phyloP scores from a whole-genome alignment of 768 basidiomycete genomes.

The Tubosaeta brunneosetosa region DNA sequence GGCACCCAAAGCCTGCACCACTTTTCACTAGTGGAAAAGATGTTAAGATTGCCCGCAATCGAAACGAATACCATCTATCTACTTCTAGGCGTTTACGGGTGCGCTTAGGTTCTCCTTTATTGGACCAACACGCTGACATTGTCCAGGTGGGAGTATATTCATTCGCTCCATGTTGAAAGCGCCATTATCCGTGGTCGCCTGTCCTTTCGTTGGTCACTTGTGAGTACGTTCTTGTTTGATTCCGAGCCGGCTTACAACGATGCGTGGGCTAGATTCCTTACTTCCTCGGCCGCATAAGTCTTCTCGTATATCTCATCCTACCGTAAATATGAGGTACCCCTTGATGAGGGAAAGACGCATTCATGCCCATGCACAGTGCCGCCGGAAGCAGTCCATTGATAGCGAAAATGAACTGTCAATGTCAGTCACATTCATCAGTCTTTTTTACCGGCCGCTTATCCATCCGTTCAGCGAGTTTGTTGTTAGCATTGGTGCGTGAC shows the following conservation, averaged over 20 bases:
- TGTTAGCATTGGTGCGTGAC: too few species aligned
- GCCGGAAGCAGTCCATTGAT: not conserved
- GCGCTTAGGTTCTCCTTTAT: not conserved
- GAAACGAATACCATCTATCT: conserved; percentile 5
- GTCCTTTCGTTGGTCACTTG: not conserved
- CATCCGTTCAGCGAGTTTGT: too few species aligned
- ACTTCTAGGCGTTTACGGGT: conserved; percentile 22
- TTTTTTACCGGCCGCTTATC: too few species aligned
- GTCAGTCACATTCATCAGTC: conserved; percentile 11
- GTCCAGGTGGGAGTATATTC: conserved; percentile 22
- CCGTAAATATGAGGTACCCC: conserved; percentile 5
- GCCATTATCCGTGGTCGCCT: not conserved
- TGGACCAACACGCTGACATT: too few species aligned
- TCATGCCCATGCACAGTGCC: conserved; percentile 5
- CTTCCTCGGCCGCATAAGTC: not conserved
- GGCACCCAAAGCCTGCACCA: too few species aligned
- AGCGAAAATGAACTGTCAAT: not conserved
- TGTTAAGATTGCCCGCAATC: not conserved
- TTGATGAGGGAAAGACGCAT: not conserved
- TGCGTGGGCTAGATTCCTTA: not conserved
- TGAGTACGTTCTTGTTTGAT: not conserved
- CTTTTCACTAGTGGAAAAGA: not conserved
- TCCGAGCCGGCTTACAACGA: not conserved
- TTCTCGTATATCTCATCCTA: not conserved
- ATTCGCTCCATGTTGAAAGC: conserved; percentile 15